Base-by-base conservation (phyloP, 768 basidiomycete genomes). In the Pulveroboletus frians region DNA sequence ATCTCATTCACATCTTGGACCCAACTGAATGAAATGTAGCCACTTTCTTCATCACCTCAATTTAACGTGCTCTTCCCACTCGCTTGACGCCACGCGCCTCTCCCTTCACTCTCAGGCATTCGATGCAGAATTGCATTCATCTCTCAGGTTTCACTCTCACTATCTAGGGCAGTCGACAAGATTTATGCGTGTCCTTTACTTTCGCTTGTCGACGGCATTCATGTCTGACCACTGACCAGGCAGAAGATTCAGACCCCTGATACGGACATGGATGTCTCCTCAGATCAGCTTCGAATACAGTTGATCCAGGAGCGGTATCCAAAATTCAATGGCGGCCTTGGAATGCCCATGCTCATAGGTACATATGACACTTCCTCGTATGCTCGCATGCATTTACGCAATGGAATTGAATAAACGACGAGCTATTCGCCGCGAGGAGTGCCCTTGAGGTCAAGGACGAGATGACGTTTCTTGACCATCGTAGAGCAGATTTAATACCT, bases 401-500 rank as follows among this genome's bases (percentile, higher is more conserved):
- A 29, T 13, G 23, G 20, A 57, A 13, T 39, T 13, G 21, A 52
- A 34, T 49, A 35, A 56, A 29, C 9, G 14, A 5, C 53, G 86
- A 85, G 85, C 35, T 88, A 81, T 84, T 81, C 8, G 84, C 85
- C 45, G 92, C 92, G 18, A 97, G 95, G 78, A 85, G 81, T 63
- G 88, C 93, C 46, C 88, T 97, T 53, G 94, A 95, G 64, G 92
- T 95, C 73, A 88, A 95, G 72, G 88, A 96, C 60, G 92, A 92
- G 67, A 92, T 95, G 93, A 94, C 88, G 44, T 97, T 96, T 82
- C 82, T 97, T 54, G 94, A 97, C 69, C 54, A 87, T 83, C 48
- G 91, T 97, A 39, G 81, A 91, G 57, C 93, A 96, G 72, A 92
- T 97, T 62, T 92, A 96, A 77, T 90, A 95, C 69, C 83, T 95